A percentile compares a stretch with the other conserved stretches of the same genome.
Evolutionary conservation across 805 yeast species (phyloP).

Genomic region (Wickerhamia fluorescens): DNA sequence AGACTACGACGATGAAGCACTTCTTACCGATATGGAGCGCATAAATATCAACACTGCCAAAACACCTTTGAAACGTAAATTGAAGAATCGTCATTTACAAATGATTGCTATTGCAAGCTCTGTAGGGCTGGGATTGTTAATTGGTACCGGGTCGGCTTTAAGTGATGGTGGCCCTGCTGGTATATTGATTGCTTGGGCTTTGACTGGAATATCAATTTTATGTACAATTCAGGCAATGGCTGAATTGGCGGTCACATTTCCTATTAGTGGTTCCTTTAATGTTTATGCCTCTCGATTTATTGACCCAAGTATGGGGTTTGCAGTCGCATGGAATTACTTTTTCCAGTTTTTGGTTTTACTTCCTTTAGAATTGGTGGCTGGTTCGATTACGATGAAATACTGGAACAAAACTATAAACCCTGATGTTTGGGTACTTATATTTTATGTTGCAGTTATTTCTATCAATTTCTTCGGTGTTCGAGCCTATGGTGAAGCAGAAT

Average conservation of each 20-base stretch:
- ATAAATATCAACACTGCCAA: slow-evolving; percentile 31
- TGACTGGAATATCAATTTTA: slow-evolving; percentile 18
- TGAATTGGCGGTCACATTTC: slow-evolving; percentile 47
- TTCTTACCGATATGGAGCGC: slow-evolving; percentile 33
- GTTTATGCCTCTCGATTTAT: slow-evolving; percentile 44
- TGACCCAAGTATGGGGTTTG: slow-evolving; percentile 51
- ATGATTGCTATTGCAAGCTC: slow-evolving; percentile 70
- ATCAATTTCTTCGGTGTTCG: slow-evolving; percentile 49
- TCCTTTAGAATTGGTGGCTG: slow-evolving; percentile 56
- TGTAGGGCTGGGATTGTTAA: slow-evolving; percentile 54
- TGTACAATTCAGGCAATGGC: slow-evolving; percentile 36
- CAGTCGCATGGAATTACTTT: slow-evolving; percentile 47
- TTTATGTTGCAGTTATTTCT: slow-evolving; percentile 39
- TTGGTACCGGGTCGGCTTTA: slow-evolving; percentile 40
- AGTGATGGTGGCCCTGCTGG: slow-evolving; percentile 27
- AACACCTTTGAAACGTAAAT: slow-evolving; percentile 38
- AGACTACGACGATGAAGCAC: slow-evolving; percentile 10
- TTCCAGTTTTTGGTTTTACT: slow-evolving; percentile 51
- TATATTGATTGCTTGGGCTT: slow-evolving; percentile 20
- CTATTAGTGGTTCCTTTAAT: slow-evolving; percentile 48
- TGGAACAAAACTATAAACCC: slow-evolving; percentile 50
- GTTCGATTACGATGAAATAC: slow-evolving; percentile 48
- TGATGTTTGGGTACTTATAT: slow-evolving; percentile 56
- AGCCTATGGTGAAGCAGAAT: slow-evolving; percentile 53
- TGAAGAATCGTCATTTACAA: slow-evolving; percentile 45